Conservation (phyloP, 495 filamentous ascomycete genomes). For the Hypomontagnella monticulosa region DNA sequence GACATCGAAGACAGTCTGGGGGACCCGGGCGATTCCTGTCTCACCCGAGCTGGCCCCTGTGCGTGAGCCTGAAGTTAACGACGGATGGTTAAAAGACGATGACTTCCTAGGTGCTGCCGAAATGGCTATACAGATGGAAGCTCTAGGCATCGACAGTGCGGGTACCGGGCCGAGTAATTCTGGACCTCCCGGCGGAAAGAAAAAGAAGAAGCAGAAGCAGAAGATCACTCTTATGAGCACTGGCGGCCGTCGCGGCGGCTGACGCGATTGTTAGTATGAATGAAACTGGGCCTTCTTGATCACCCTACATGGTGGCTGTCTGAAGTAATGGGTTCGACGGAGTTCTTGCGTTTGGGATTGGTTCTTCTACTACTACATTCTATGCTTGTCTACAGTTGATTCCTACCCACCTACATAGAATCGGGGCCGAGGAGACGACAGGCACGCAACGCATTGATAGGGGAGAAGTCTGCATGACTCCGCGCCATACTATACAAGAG, state of each 20-base stretch:
- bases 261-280: background rate
- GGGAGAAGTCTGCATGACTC: background rate
- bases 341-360: background rate
- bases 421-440: background rate
- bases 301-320: background rate
- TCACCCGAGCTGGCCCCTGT: conserved; percentile 58
- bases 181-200: conserved; percentile 62
- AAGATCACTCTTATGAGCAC: conserved; percentile 97
- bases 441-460: background rate
- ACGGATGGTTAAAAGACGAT: conserved; percentile 81
- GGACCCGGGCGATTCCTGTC: conserved; percentile 71
- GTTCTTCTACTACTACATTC: conserved; percentile 2
- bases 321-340: background rate
- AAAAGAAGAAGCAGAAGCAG: conserved; percentile 94
- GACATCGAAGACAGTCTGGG: conserved; percentile 84
- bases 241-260: conserved; percentile 51
- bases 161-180: conserved; percentile 35
- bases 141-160: conserved; percentile 49
- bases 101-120: conserved; percentile 52
- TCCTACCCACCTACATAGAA: background rate
- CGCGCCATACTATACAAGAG: background rate
- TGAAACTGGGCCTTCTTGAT: background rate
- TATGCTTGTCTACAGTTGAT: background rate
- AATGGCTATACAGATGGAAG: conserved; percentile 58
- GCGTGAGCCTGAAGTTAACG: conserved; percentile 59